These are phyloP conservation scores for Bidens hawaiensis DNA, from an alignment of 140 eudicot species.

Conservation along the genomic window DNA sequence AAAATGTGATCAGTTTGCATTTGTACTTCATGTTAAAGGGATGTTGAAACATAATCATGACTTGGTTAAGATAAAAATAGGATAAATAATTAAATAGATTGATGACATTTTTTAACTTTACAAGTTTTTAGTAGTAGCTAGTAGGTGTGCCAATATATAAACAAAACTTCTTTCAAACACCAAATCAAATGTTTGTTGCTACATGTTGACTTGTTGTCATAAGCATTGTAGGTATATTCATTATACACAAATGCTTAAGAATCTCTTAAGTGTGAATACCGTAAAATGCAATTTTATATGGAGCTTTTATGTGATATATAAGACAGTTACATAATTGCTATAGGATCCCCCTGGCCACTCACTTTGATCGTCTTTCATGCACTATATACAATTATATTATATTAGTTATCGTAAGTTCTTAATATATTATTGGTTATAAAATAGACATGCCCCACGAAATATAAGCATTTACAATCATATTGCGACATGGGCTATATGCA, in stretches of 20 bases:
- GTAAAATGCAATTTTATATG: no score
- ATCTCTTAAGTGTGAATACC: no score
- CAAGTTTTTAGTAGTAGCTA: neutral
- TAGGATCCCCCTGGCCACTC: no score
- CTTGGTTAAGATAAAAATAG: neutral
- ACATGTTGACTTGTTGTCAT: no score
- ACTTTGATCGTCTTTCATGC: no score
- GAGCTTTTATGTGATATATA: no score
- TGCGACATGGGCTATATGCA: neutral
- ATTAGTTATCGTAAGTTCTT: no score
- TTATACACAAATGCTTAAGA: neutral
- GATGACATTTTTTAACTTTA: neutral
- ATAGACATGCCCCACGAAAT: no score
- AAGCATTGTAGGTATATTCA: neutral
- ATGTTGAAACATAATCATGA: neutral
- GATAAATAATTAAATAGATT: neutral
- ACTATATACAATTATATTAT: no score
- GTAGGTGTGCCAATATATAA: neutral
- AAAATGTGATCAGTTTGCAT: neutral
- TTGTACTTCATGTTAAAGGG: neutral
- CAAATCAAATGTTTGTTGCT: slow-evolving; percentile 1
- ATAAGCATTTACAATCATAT: neutral
- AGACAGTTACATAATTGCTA: no score
- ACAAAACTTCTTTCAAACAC: neutral
- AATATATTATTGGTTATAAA: no score